Percentiles rank a stretch among this genome's conserved stretches.
Evolutionary conservation across 352 stramenopile species (phyloP).

Genomic region (Hyaloperonospora arabidopsidis): DNA sequence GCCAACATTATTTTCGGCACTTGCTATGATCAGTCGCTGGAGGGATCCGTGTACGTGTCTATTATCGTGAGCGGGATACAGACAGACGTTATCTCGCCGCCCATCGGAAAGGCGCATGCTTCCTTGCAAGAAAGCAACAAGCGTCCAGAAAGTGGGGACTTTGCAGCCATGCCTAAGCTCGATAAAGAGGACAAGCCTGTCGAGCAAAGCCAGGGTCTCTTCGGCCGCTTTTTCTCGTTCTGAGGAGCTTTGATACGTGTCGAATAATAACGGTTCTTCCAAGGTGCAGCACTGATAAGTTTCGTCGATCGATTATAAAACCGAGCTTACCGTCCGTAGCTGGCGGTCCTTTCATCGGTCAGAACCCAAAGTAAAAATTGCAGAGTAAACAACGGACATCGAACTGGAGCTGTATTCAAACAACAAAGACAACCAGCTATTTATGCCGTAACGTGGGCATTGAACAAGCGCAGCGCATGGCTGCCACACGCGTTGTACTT

Average conservation of each 20-base stretch:
- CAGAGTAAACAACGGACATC: constrained; percentile 6
- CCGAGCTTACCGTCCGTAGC: neutral
- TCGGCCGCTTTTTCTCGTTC: constrained; percentile 67
- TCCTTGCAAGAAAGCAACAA: constrained; percentile 35
- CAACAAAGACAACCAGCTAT: constrained; percentile 29
- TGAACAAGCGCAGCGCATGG: too few relatives aligned
- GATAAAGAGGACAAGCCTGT: constrained; percentile 20
- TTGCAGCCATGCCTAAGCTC: constrained; percentile 6
- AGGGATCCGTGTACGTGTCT: constrained; percentile 78
- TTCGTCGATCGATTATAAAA: neutral
- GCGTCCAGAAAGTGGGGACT: constrained; percentile 16
- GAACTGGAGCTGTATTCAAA: neutral
- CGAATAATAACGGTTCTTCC: constrained; percentile 4
- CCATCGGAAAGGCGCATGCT: constrained; percentile 45
- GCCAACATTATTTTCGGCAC: constrained; percentile 88
- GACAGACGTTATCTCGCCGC: constrained; percentile 75
- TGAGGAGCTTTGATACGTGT: constrained; percentile 24
- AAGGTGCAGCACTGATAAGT: too few relatives aligned
- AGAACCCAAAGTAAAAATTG: neutral
- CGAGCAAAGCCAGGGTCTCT: constrained; percentile 42
- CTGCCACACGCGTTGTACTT: neutral
- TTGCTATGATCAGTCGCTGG: constrained; percentile 76
- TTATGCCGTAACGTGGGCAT: constrained; percentile 6
- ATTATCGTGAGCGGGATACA: constrained; percentile 87
- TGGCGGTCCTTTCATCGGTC: neutral